phyloP scores from a whole-genome alignment of 345 rosid genomes.

The Erysimum cheiranthoides region DNA sequence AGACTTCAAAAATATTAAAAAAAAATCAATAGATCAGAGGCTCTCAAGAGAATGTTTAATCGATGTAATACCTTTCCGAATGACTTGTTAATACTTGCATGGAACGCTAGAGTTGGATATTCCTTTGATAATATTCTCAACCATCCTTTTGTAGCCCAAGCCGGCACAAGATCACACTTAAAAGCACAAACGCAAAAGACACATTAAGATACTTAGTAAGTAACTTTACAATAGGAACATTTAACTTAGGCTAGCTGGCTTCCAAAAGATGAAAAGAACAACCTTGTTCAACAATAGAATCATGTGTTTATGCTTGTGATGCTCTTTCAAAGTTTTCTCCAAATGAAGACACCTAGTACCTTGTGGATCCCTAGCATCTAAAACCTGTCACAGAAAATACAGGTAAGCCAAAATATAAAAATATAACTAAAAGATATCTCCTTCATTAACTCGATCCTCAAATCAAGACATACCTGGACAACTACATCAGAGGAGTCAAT shows the following conservation, averaged over 20 bases:
- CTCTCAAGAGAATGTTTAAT: background rate
- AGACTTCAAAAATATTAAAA: background rate
- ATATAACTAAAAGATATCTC: background rate
- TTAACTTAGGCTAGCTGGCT: background rate
- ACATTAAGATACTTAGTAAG: background rate
- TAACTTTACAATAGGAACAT: background rate
- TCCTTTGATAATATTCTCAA: slow-evolving; percentile 85
- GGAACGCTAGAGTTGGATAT: slow-evolving; percentile 95
- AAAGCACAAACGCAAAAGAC: slow-evolving; percentile 10
- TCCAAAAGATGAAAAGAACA: slow-evolving; percentile 28
- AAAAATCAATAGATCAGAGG: background rate
- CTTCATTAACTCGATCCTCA: background rate
- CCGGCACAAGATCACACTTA: slow-evolving; percentile 94
- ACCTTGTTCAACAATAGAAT: slow-evolving; percentile 93
- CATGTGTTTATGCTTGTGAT: slow-evolving; percentile 91
- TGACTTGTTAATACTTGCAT: slow-evolving; percentile 88
- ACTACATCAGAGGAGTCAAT: slow-evolving; percentile 95
- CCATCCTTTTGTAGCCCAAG: slow-evolving; percentile 98
- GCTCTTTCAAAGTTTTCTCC: slow-evolving; percentile 90
- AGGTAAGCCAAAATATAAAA: background rate
- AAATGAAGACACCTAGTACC: slow-evolving; percentile 92
- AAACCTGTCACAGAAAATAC: slow-evolving; percentile 58
- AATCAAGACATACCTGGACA: slow-evolving; percentile 66
- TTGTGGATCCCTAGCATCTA: slow-evolving; percentile 96
- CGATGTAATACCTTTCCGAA: slow-evolving; percentile 79